Conservation (phyloP, 352 stramenopile genomes). For the Plasmopara muralis region DNA sequence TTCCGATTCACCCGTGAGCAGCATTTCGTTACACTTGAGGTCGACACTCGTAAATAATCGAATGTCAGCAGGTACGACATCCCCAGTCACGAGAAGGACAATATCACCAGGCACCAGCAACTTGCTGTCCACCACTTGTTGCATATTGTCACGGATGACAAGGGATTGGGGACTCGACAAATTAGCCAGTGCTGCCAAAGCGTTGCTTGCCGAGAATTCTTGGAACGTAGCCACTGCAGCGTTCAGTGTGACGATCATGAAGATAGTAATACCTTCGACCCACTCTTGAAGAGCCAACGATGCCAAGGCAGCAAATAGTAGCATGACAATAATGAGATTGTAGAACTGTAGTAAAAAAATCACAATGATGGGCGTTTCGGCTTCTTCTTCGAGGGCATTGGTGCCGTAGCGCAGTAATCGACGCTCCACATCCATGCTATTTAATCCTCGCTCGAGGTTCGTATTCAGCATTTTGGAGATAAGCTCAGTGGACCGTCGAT, state of each 20-base stretch:
- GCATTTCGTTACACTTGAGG: conserved; percentile 90
- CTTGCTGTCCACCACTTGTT: conserved; percentile 62
- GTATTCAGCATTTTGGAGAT: conserved; percentile 51
- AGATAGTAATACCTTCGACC: conserved; percentile 63
- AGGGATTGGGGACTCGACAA: conserved; percentile 59
- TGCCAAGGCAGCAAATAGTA: conserved; percentile 50
- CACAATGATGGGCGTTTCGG: conserved; percentile 47
- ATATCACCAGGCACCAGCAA: conserved; percentile 72
- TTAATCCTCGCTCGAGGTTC: conserved; percentile 40
- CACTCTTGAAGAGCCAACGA: conserved; percentile 55
- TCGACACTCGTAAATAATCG: conserved; percentile 82
- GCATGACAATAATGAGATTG: conserved; percentile 69
- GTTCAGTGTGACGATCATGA: conserved; percentile 64
- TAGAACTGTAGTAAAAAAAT: conserved; percentile 74
- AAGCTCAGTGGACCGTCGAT: conserved; percentile 34
- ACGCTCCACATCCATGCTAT: conserved; percentile 32
- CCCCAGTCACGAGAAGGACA: conserved; percentile 87
- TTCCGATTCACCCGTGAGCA: conserved; percentile 90
- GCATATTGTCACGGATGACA: conserved; percentile 54
- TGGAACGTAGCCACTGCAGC: conserved; percentile 52
- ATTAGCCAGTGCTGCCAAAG: conserved; percentile 48
- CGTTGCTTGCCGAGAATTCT: conserved; percentile 58
- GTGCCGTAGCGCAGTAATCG: conserved; percentile 39
- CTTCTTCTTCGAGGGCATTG: conserved; percentile 61
- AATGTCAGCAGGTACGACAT: conserved; percentile 90